A percentile compares a stretch with the other conserved stretches of the same genome.
phyloP scores from a whole-genome alignment of 257 asterid species.

The Solanum arcanum region DNA sequence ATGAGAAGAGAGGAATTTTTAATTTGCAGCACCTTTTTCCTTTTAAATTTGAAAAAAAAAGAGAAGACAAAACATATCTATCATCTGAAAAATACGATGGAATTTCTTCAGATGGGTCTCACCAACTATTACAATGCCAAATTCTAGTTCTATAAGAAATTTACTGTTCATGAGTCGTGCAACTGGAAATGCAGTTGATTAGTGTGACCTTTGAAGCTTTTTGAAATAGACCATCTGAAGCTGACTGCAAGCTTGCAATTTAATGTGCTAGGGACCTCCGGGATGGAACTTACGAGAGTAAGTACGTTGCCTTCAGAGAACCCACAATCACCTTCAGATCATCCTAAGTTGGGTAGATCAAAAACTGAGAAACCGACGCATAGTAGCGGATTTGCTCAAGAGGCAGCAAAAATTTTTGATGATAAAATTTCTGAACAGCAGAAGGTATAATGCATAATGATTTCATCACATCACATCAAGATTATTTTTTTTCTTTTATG shows the following conservation, averaged over 20 bases:
- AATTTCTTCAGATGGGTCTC: neutral
- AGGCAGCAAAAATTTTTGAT: conserved; percentile 83
- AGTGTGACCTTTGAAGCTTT: neutral
- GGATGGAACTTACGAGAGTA: conserved; percentile 29
- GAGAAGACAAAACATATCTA: neutral
- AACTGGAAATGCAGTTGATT: neutral
- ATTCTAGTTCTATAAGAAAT: neutral
- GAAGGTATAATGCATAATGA: conserved; percentile 39
- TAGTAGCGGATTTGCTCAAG: conserved; percentile 41
- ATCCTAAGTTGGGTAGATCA: conserved; percentile 40
- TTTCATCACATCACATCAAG: neutral
- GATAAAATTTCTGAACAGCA: conserved; percentile 57
- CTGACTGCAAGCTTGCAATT: conserved; percentile 4
- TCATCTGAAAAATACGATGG: neutral
- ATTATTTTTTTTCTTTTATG: neutral
- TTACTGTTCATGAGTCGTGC: neutral
- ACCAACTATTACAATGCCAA: neutral
- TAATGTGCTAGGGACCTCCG: conserved; percentile 36
- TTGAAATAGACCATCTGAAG: neutral
- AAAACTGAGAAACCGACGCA: conserved; percentile 60
- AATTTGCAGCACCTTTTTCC: neutral
- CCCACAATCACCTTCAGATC: conserved; percentile 17
- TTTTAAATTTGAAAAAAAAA: neutral
- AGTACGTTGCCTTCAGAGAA: conserved; percentile 43
- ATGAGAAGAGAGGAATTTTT: neutral